These are phyloP conservation scores for Cardamine chenopodiifolia DNA, from an alignment of 345 rosid species.

Conservation along the genomic window DNA sequence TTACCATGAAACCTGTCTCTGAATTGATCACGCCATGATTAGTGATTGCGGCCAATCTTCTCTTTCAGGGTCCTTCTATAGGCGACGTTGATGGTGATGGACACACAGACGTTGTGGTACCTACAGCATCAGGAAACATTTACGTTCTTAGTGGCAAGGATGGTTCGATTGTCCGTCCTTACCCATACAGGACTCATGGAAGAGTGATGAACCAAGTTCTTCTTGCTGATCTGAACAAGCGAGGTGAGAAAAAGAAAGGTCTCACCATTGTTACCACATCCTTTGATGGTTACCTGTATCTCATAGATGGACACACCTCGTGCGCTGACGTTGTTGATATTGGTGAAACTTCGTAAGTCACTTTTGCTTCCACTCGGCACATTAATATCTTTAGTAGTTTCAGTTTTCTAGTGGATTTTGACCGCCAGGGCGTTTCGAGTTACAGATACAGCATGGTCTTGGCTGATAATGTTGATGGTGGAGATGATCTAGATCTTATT, in stretches of 20 bases:
- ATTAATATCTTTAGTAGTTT: conserved; percentile 13
- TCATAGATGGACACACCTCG: conserved; percentile 96
- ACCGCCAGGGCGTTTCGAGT: conserved; percentile 23
- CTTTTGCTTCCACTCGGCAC: conserved; percentile 15
- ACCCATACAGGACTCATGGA: conserved; percentile 97
- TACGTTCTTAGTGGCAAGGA: conserved; percentile 95
- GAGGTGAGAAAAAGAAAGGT: conserved; percentile 78
- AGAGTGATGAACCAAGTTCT: conserved; percentile 98
- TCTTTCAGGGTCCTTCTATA: conserved; percentile 77
- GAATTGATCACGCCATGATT: conserved; percentile 17
- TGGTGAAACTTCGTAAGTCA: conserved; percentile 96
- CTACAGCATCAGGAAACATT: conserved; percentile 90
- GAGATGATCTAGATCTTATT: conserved; percentile 98
- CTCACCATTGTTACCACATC: conserved; percentile 92
- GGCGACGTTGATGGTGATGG: conserved; percentile 99
- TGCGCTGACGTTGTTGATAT: conserved; percentile 97
- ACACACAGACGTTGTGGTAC: conserved; percentile 87
- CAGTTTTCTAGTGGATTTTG: conserved; percentile 11
- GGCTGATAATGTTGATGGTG: conserved; percentile 99
- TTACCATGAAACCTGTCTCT: conserved; percentile 22
- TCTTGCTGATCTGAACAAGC: conserved; percentile 83
- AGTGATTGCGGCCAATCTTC: conserved; percentile 31
- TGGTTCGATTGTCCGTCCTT: conserved; percentile 83
- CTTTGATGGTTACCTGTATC: conserved; percentile 94
- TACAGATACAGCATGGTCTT: conserved; percentile 94